Conservation (phyloP, 1,284 basidiomycete species). For the Tilletia horrida region DNA sequence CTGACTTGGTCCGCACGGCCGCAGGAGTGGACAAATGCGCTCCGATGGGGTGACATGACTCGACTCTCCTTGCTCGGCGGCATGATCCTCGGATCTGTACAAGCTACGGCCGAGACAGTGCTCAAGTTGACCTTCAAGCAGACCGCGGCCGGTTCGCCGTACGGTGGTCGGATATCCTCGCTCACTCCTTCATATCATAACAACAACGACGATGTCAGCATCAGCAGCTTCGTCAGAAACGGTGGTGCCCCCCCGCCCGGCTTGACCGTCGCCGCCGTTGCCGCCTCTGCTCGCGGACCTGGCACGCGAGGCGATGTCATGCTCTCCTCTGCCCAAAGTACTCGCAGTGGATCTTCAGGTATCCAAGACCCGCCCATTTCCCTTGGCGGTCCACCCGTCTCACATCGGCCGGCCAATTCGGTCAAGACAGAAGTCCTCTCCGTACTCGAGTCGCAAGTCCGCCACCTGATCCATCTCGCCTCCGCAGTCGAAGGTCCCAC, state of each 20-base stretch:
- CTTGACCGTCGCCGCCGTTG: no score
- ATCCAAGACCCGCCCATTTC: no score
- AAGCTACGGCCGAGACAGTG: neutral
- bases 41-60: conserved; percentile 13
- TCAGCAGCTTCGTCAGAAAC: no score
- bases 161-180: no score
- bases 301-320: no score
- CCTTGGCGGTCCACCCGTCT: neutral
- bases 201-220: no score
- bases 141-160: neutral
- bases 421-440: conserved; percentile 3
- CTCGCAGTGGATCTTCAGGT: neutral
- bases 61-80: neutral
- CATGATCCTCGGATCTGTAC: neutral
- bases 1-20: neutral
- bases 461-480: neutral
- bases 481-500: neutral
- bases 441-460: neutral
- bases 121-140: conserved; percentile 5
- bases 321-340: neutral
- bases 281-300: no score
- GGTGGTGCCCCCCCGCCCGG: no score
- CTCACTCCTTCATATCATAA: no score
- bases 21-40: conserved; percentile 1
- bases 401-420: neutral